These are phyloP conservation scores for Lactarius indigo DNA, from an alignment of 768 basidiomycete genomes.

Conservation along the genomic window DNA sequence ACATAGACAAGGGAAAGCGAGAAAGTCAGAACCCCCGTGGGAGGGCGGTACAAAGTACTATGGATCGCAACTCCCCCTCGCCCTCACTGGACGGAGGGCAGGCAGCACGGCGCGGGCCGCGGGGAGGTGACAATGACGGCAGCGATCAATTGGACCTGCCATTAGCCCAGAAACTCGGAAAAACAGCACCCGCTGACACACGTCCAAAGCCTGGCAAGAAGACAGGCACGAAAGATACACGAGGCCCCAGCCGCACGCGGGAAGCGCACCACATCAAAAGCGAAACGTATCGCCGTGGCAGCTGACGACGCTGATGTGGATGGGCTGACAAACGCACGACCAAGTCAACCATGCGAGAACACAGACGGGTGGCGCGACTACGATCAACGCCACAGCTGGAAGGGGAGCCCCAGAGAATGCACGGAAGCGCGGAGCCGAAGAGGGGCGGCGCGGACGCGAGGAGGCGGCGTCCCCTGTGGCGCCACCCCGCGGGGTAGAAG, in stretches of 20 bases:
- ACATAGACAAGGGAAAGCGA: neutral
- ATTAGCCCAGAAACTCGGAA: slow-evolving; percentile 2
- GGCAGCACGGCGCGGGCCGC: neutral
- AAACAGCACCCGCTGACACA: neutral
- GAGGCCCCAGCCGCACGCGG: neutral
- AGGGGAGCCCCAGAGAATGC: neutral
- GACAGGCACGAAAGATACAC: neutral
- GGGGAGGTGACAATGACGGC: neutral
- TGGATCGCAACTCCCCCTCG: neutral
- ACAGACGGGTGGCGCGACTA: neutral
- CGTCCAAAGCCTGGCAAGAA: neutral
- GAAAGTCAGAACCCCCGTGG: neutral
- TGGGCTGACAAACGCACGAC: neutral
- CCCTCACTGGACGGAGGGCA: neutral
- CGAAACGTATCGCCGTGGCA: neutral
- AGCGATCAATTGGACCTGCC: slow-evolving; percentile 3
- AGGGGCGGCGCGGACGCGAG: neutral
- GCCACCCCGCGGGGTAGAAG: neutral
- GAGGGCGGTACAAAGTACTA: too few species aligned
- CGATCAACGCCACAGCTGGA: neutral
- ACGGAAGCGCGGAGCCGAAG: neutral
- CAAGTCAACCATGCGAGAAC: neutral
- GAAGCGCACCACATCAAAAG: slow-evolving; percentile 3
- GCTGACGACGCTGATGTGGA: neutral
- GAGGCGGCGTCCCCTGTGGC: neutral